Evolutionary conservation across 192 early-diverging fungal genomes (phyloP), one percentile per base, ranked within the genome.

Genomic region (Backusella parvicylindrica): DNA sequence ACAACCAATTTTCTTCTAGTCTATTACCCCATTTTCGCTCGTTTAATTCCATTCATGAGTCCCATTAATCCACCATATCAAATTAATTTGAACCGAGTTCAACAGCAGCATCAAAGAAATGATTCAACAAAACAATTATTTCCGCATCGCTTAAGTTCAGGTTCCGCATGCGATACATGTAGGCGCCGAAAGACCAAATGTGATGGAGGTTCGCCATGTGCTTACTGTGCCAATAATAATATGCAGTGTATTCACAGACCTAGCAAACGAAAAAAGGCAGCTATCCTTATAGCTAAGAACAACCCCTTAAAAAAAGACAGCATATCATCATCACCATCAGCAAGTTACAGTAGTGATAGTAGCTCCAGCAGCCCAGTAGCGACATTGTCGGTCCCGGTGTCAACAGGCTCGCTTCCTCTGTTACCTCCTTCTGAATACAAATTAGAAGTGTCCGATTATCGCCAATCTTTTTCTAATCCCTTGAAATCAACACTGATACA

Each of bases 161-260:
- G 81, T 16, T 82, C 77, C n/a, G 81, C 81, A 12, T 82, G 81
- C 64, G 81, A 82, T 41, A 78, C 81, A 9, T 82, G 81, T 23
- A 73, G 81, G 26, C 68, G 73, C 50, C 68, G 81, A 35, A 82
- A 82, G 37, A 82, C 81, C 4, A 82, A 78, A 71, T 82, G 81
- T 64, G 81, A 82, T 47, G 81, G 77, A 21, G 69, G 73, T n/a
- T 66, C 70, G 49, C 81, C 81, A 13, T 82, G 81, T 72, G 68
- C 47, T 43, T 82, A 65, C 69, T 82, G 81, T 73, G 69, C 72
- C 16, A 49, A 60, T 23, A 82, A 78, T 43, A 64, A 60, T 6
- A 75, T 78, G n/a, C 35, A 65, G n/a, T 82, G 81, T 64, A 60
- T 75, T 21, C 77, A 82, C 43, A 70, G 49, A 38, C 53, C 53